Base-by-base conservation (phyloP, 257 asterid genomes). In the Solanum paucissectum region DNA sequence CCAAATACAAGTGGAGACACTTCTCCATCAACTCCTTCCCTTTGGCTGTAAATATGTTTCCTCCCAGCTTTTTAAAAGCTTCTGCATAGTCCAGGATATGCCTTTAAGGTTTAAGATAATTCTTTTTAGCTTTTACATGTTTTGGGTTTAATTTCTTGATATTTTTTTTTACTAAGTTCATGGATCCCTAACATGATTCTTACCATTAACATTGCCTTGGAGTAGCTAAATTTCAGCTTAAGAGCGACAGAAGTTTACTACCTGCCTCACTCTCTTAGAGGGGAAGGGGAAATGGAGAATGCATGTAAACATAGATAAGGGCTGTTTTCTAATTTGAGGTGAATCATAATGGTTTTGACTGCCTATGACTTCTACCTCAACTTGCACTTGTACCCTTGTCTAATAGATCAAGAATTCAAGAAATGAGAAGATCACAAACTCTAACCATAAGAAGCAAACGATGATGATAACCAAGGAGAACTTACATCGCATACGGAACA, bases 401-500 rank as follows among this genome's bases (percentile, higher is more conserved):
- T 44, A 44, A 79, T 79, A 79, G 85, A 79, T 79, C 62, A 79
- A 79, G 7, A 44, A 44, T 79, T 79, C 66, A 46, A 42, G 66
- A 79, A 44, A 79, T 25, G 85, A 44, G 25, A 79, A 44, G 66
- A 44, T 34, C 85, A 44, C 86, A 49, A 44, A 82, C 69, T 49
- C 86, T 49, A 49, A 18, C 66, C 44, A 62, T 44, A 79, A 89
- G 73, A 66, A 62, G 68, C 79, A 66, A 38, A 75, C 71, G 86
- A 86, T 52, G 76, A 76, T 66, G 55, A 86, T 25, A 76, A 84
- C 60, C 77, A 88, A 52, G 88, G 86, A 73, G 33, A 88, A 88
- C 98, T 86, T 92, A 97, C 99, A 81, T 87, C 88, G 93, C 99
- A 97, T 33, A 74, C 93, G 38, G 91, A 92, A 92, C 99, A 97